Evolutionary conservation across 352 stramenopile species (phyloP).

Genomic region (Phytopythium helicoides): DNA sequence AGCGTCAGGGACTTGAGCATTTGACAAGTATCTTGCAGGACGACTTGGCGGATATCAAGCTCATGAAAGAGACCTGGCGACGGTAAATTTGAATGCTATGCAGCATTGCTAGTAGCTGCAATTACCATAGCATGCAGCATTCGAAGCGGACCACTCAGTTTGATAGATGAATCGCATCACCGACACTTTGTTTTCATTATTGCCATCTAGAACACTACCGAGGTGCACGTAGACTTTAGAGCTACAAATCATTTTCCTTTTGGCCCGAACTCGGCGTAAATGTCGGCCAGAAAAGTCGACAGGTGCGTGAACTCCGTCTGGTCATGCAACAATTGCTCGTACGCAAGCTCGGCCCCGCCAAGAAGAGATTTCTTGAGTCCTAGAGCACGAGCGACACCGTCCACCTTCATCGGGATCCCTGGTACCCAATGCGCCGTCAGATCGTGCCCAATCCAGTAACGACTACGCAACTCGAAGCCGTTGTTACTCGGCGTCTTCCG

Average conservation of each 20-base stretch:
- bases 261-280: neutral
- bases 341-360: neutral
- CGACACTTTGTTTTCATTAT: neutral
- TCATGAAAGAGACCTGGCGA: constrained; percentile 86
- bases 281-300: constrained; percentile 1
- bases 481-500: neutral
- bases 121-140: neutral
- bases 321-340: constrained; percentile 2
- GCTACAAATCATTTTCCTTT: neutral
- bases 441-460: neutral
- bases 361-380: neutral
- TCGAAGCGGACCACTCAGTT: neutral
- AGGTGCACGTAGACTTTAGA: too few relatives aligned
- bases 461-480: constrained; percentile 1
- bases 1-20: constrained; percentile 81
- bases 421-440: neutral
- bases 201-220: too few relatives aligned
- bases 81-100: constrained; percentile 28
- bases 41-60: constrained; percentile 81
- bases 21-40: constrained; percentile 82
- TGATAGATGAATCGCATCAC: constrained; percentile 4
- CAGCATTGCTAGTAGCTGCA: neutral
- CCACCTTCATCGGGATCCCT: neutral
- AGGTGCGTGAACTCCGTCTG: constrained; percentile 1
- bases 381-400: neutral